Conservation (phyloP, 371 early-diverging fungal species). For the Dinochytrium kinnereticum region DNA sequence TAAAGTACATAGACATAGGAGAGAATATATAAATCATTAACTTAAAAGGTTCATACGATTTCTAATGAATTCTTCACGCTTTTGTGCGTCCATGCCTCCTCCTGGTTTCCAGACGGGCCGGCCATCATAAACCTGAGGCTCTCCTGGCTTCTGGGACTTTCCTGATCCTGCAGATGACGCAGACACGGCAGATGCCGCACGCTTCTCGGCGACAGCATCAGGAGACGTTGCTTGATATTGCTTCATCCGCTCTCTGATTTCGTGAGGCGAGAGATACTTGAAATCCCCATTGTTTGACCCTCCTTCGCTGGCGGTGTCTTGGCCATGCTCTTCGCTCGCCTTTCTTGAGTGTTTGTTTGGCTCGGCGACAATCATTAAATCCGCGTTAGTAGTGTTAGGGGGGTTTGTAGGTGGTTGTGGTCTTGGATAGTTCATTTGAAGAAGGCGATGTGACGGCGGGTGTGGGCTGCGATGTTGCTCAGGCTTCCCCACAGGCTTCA, state of each 20-base stretch:
- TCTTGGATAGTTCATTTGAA: not conserved
- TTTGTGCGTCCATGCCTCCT: constrained; percentile 1
- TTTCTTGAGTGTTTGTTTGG: not conserved
- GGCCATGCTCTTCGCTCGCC: not conserved
- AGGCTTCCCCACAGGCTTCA: not conserved
- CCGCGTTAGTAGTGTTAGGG: not conserved
- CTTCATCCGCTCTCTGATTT: not conserved
- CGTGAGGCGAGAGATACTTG: too few species aligned
- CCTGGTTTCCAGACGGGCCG: constrained; percentile 9
- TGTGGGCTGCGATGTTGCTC: not conserved
- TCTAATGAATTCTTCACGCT: constrained; percentile 5
- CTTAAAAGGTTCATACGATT: not conserved
- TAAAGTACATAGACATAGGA: not conserved
- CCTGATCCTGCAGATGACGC: not conserved
- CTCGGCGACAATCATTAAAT: not conserved
- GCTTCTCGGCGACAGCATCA: not conserved
- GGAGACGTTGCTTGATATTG: constrained; percentile 10
- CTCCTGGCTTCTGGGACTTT: not conserved
- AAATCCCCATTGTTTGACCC: not conserved
- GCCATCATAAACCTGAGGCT: not conserved
- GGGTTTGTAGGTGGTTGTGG: not conserved
- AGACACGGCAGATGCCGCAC: not conserved
- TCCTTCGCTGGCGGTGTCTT: not conserved
- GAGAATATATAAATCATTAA: not conserved
- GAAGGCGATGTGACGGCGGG: not conserved